A percentile compares a stretch with the other conserved stretches of the same genome.
Conservation (phyloP, 2,329 filamentous ascomycete genomes). For the Dendryphion nanum region DNA sequence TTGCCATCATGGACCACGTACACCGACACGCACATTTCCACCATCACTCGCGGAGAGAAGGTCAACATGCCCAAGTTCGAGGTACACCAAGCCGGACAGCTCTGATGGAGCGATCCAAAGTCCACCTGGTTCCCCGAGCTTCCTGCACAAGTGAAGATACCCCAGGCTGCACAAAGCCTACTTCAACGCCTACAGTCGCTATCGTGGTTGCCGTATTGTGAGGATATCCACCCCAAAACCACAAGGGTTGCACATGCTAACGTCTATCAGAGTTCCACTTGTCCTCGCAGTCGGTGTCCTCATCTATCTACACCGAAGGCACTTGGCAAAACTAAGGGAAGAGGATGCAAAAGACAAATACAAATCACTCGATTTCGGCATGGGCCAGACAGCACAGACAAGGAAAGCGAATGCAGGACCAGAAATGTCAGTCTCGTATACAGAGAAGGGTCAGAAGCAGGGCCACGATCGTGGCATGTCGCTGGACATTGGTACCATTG, state of each 20-base stretch:
- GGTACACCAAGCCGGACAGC: constrained; percentile 19
- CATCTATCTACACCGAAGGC: constrained; percentile 75
- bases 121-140: constrained; percentile 24
- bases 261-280: constrained; percentile 67
- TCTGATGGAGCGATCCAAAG: constrained; percentile 24
- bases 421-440: constrained; percentile 60
- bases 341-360: constrained; percentile 88
- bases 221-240: constrained; percentile 3
- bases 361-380: constrained; percentile 88
- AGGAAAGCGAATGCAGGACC: constrained; percentile 44
- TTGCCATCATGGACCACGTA: constrained; percentile 27
- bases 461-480: constrained; percentile 52
- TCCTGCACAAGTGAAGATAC: constrained; percentile 35
- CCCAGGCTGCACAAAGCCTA: constrained; percentile 36
- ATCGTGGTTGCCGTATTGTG: constrained; percentile 37
- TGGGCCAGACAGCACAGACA: constrained; percentile 55
- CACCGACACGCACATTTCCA: constrained; percentile 31
- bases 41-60: constrained; percentile 25
- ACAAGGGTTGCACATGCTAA: constrained; percentile 18
- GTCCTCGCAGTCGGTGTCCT: constrained; percentile 65
- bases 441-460: constrained; percentile 38
- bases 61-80: constrained; percentile 5
- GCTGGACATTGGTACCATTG: constrained; percentile 63
- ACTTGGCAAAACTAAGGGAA: constrained; percentile 65
- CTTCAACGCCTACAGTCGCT: constrained; percentile 27